Evolutionary conservation across 352 stramenopile genomes (phyloP), one percentile per base, ranked within the genome.

Genomic region (Phytopythium aichiense): DNA sequence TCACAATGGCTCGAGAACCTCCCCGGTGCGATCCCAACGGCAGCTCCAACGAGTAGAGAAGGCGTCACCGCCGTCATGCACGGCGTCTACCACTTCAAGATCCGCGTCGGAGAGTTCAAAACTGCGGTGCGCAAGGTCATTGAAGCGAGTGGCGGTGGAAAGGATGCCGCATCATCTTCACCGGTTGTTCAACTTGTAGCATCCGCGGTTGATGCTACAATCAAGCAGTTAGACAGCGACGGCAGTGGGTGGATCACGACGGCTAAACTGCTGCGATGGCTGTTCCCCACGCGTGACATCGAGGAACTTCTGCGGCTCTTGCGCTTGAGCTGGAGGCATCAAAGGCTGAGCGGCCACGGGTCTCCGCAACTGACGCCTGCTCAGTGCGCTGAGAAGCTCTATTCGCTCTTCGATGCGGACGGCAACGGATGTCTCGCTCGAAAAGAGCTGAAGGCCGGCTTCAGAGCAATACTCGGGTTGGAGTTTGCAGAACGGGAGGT

Each of bases 161-260:
- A 25, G 0, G 16, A 22, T 25, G 16, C 15, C 25, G n/a, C 54
- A 38, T 42, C 65, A 42, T 58, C 42, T 65, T 53, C 57, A 38
- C 18, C 43, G 67, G 58, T 64, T 13, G 53, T 49, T 30, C 38
- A 35, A 13, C 12, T 49, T 13, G 53, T 49, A 20, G 35, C 12
- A 4, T 37, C 40, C 15, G 55, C 40, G 22, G 23, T 60, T 18
- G 42, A 60, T 42, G 33, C 71, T 43, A 18, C 52, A 0, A 58
- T 81, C 6, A 68, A 73, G n/a, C 66, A 58, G 25, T 64, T 91
- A 5, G 80, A 93, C 58, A 74, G 64, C 8, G 77, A 91, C 55
- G 52, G 55, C 13, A 93, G 84, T 35, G 78, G 78, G 12, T 91
- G 80, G 80, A 77, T 93, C 57, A 88, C 84, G 12, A 85, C 80